Evolutionary conservation across 208 protist genomes (phyloP).

Genomic region (Herpetomonas samuelpessoai): DNA sequence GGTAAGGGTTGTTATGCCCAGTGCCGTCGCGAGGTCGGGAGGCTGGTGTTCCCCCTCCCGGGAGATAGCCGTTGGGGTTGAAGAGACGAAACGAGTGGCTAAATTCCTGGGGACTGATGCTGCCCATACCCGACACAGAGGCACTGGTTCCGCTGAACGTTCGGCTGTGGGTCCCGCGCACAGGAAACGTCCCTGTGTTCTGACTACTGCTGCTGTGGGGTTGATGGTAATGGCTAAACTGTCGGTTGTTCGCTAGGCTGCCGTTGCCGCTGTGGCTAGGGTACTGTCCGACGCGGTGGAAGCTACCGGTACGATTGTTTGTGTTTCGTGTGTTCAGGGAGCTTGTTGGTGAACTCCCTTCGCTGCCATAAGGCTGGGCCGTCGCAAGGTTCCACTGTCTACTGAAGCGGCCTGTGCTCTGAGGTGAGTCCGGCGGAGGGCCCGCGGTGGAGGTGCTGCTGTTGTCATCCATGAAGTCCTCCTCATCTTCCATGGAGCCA

Average conservation of each 20-base stretch:
- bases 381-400: conserved; percentile 9
- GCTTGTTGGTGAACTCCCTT: conserved; percentile 3
- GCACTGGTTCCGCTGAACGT: conserved; percentile 60
- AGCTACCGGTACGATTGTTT: conserved; percentile 6
- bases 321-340: conserved; percentile 3
- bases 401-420: conserved; percentile 50
- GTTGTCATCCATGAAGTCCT: conserved; percentile 37
- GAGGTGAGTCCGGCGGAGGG: conserved; percentile 53
- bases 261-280: too few relatives aligned
- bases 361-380: conserved; percentile 2
- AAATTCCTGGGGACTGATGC: conserved; percentile 54
- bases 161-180: conserved; percentile 22
- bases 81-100: conserved; percentile 76
- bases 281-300: conserved; percentile 7
- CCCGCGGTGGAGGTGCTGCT: conserved; percentile 84
- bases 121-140: conserved; percentile 56
- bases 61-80: conserved; percentile 41
- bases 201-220: background rate
- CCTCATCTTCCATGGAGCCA: conserved; percentile 26
- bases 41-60: conserved; percentile 16
- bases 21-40: conserved; percentile 29
- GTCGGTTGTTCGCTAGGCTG: too few relatives aligned
- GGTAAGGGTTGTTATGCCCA: conserved; percentile 3
- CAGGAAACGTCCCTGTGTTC: conserved; percentile 8
- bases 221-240: too few relatives aligned